These are phyloP conservation scores for Claviceps spartinae DNA, from an alignment of 2,329 filamentous ascomycete genomes.

Conservation along the genomic window DNA sequence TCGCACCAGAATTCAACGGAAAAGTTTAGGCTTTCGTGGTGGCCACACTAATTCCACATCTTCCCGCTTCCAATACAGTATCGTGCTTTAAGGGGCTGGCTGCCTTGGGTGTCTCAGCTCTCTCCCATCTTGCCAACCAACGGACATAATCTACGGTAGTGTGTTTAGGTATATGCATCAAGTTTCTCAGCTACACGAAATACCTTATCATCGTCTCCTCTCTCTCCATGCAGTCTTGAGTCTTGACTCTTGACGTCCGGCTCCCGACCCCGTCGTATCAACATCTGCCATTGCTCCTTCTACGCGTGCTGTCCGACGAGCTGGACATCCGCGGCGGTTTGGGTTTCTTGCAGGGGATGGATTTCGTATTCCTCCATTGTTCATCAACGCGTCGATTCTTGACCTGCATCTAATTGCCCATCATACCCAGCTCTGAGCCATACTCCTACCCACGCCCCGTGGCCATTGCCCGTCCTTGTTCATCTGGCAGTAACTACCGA, in stretches of 20 bases:
- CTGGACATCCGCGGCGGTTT: background rate
- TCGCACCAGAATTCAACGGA: background rate
- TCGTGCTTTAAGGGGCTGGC: background rate
- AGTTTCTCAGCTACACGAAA: background rate
- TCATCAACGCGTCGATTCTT: background rate
- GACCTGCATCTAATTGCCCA: background rate
- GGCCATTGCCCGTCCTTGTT: background rate
- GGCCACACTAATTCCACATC: background rate
- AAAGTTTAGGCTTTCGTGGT: background rate
- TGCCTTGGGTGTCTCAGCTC: background rate
- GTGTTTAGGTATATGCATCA: background rate
- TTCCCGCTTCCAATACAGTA: background rate
- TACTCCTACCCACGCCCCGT: background rate
- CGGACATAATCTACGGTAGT: background rate
- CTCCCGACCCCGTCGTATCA: background rate
- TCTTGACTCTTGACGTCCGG: background rate
- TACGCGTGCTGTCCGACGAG: background rate
- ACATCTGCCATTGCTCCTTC: background rate
- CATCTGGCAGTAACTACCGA: background rate
- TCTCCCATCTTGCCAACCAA: background rate
- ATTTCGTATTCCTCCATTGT: background rate
- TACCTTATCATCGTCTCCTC: background rate
- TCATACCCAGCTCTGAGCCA: background rate
- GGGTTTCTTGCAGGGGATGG: background rate
- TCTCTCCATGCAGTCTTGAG: background rate